Evolutionary conservation across 106 monocot genomes (phyloP).

Genomic region (Acorus calamus): DNA sequence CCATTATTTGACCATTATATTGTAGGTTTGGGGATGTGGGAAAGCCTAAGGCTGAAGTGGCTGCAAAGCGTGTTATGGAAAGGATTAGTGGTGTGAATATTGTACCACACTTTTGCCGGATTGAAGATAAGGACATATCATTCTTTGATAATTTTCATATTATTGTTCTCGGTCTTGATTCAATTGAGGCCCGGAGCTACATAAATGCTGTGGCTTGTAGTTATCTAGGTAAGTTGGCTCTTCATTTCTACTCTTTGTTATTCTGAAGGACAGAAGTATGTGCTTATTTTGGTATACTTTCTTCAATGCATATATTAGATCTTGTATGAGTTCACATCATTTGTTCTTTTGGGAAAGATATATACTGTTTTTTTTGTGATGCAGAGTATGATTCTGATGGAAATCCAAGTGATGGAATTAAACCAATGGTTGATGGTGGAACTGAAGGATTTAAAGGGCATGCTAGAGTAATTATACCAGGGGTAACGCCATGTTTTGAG

Average conservation of each 20-base stretch:
- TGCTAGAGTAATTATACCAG: slow-evolving; percentile 95
- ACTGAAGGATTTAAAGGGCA: slow-evolving; percentile 99
- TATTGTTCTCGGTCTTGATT: slow-evolving; percentile 99
- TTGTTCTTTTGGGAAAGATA: slow-evolving; percentile 1
- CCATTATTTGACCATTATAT: not conserved
- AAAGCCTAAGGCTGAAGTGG: slow-evolving; percentile 93
- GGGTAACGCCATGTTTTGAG: slow-evolving; percentile 91
- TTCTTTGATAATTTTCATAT: slow-evolving; percentile 87
- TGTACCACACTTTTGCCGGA: slow-evolving; percentile 86
- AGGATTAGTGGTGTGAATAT: slow-evolving; percentile 93
- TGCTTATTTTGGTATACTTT: no score
- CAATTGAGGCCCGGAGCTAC: slow-evolving; percentile 97
- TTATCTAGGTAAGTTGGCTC: slow-evolving; percentile 55
- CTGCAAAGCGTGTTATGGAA: slow-evolving; percentile 96
- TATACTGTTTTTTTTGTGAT: slow-evolving; percentile 6
- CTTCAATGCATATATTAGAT: no score
- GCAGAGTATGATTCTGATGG: slow-evolving; percentile 84
- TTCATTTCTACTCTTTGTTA: slow-evolving; percentile 1
- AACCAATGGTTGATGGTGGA: slow-evolving; percentile 98
- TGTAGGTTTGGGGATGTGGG: slow-evolving; percentile 96
- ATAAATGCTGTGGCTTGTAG: slow-evolving; percentile 95
- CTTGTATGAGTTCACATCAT: not conserved
- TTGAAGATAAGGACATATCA: slow-evolving; percentile 85
- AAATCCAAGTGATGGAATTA: slow-evolving; percentile 67
- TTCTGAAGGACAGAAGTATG: not conserved